Base-by-base conservation (phyloP, 768 basidiomycete genomes). In the Xerocomellus dryophilus region DNA sequence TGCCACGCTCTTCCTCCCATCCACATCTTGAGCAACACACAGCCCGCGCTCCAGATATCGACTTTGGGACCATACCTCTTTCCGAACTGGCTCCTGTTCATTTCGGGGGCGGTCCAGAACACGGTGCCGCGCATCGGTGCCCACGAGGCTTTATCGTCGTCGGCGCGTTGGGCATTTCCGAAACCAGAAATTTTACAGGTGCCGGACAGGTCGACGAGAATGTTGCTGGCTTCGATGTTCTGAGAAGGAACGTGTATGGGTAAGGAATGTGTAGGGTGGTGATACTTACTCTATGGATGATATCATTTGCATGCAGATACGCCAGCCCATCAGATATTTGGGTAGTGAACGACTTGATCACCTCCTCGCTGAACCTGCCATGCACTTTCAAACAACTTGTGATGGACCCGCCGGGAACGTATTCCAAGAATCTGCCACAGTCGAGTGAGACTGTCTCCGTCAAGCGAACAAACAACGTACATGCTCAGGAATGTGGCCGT, bases 81-180 rank as follows among this genome's bases (percentile, higher is more conserved):
- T 10, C 52, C 43, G 71, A 83, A 83, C 65, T 85, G 82, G 23
- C 87, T 83, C 53, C 88, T 84, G 58, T 91, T 80, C 50, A 94
- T 88, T 73, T 92, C 93, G 0, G 93, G 93, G 12, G 93, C 93
- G 90, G 96, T 96, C 93, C 94, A 97, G 68, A 94, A 96, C 32
- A 97, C 86, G 17, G 90, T 92, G n/a, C 95, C 94, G 66, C 91
- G 88, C 90, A 96, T 92, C 14, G 89, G 88, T 4, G 90, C 92
- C 60, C 81, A 84, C 47, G 88, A 86, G 51, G 84, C 78, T 51
- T 86, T 83, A 41, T 87, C 79, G 56, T 95, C 91, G 59, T 88
- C 89, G 59, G 82, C 90, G 54, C 88, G 81, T 73, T 94, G 96
- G 11, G 92, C 93, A 46, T 96, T 97, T 47, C 95, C 95, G 66